Conservation (phyloP, 2,329 filamentous ascomycete genomes). For the Trichoderma aggressivum region DNA sequence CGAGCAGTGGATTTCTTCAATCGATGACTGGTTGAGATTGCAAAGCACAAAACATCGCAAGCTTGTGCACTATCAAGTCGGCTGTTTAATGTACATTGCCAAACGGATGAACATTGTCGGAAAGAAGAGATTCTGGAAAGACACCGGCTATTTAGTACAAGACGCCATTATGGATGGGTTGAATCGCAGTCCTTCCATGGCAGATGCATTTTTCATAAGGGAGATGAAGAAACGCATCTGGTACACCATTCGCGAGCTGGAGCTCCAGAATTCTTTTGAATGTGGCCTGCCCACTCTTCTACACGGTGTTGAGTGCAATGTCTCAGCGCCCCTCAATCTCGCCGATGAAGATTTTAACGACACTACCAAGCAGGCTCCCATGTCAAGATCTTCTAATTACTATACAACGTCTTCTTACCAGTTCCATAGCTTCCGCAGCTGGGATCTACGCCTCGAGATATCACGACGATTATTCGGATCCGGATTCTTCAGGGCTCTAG, state of each 20-base stretch:
- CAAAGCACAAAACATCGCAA: constrained; percentile 13
- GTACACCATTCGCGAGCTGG: constrained; percentile 5
- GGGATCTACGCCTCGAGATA: constrained; percentile 4
- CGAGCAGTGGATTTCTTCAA: not conserved
- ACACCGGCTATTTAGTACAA: not conserved
- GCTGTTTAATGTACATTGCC: not conserved
- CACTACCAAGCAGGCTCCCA: not conserved
- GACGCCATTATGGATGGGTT: constrained; percentile 1
- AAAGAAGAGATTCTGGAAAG: constrained; percentile 14
- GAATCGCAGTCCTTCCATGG: not conserved
- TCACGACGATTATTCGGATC: constrained; percentile 8
- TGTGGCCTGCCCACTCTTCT: constrained; percentile 9
- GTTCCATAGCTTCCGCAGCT: constrained; percentile 2
- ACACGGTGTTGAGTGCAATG: not conserved
- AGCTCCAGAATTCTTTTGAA: constrained; percentile 8
- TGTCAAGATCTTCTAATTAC: not conserved
- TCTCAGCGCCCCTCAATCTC: not conserved
- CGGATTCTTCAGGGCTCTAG: not conserved
- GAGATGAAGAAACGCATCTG: constrained; percentile 10
- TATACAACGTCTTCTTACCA: constrained; percentile 5
- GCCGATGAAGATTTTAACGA: constrained; percentile 8
- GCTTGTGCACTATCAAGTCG: constrained; percentile 5
- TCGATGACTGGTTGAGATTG: constrained; percentile 1
- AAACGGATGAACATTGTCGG: not conserved
- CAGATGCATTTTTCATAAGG: not conserved